A percentile compares a stretch with the other conserved stretches of the same genome.
Conservation (phyloP, 73 alveolate species). For the Tetrahymena thermophila region DNA sequence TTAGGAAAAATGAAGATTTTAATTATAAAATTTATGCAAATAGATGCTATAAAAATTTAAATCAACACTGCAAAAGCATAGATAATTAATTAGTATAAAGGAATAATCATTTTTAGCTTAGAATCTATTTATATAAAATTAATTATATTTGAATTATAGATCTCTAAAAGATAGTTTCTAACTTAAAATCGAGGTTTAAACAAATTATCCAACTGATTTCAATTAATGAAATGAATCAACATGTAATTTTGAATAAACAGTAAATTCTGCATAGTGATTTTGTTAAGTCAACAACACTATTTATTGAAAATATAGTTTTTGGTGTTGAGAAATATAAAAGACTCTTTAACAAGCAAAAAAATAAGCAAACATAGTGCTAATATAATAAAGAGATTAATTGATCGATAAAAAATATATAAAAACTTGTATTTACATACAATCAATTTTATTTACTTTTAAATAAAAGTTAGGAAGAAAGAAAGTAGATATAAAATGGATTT, state of each 20-base stretch:
- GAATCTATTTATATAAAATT: neutral
- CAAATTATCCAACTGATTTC: neutral
- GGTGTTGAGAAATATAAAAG: neutral
- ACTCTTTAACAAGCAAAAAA: neutral
- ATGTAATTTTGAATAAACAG: neutral
- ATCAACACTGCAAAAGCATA: neutral
- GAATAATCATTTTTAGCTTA: neutral
- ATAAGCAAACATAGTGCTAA: neutral
- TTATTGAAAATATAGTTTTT: neutral
- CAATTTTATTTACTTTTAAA: neutral
- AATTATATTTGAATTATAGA: neutral
- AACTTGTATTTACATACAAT: neutral
- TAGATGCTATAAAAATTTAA: neutral
- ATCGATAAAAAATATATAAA: neutral
- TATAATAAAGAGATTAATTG: neutral
- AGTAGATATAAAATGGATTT: neutral
- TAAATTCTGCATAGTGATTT: neutral
- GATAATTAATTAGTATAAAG: neutral
- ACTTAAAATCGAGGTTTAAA: neutral
- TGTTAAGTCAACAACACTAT: neutral
- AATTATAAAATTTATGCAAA: no score
- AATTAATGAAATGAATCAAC: neutral
- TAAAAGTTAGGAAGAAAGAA: neutral
- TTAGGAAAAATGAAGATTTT: neutral
- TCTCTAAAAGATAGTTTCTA: neutral